These are phyloP conservation scores for Candida piceae DNA, from an alignment of 805 yeast species.

Conservation along the genomic window DNA sequence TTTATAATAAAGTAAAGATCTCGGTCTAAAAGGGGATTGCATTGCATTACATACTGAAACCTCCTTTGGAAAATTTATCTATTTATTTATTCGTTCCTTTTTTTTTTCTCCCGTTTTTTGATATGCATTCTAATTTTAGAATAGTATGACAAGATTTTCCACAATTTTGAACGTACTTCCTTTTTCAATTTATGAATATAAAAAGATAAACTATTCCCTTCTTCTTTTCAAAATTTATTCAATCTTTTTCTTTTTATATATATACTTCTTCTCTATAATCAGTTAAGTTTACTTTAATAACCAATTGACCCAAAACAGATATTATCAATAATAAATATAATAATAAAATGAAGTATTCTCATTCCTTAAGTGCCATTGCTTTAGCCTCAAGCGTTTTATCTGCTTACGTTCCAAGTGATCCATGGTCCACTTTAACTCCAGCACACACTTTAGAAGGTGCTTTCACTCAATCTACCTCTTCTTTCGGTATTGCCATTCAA, in stretches of 20 bases:
- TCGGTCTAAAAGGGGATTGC: too few species aligned
- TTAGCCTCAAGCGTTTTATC: slow-evolving; percentile 42
- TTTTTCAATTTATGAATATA: too few species aligned
- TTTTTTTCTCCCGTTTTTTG: not conserved
- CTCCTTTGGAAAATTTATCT: slow-evolving; percentile 1
- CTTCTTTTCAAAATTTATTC: not conserved
- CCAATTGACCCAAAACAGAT: too few species aligned
- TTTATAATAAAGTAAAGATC: too few species aligned
- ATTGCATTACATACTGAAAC: slow-evolving; percentile 1
- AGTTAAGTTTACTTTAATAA: too few species aligned
- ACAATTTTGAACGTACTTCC: too few species aligned
- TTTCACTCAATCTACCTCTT: slow-evolving; percentile 47
- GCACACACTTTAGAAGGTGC: slow-evolving; percentile 41
- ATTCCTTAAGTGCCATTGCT: slow-evolving; percentile 33
- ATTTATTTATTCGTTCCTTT: not conserved
- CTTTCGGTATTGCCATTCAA: slow-evolving; percentile 68
- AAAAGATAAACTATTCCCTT: not conserved
- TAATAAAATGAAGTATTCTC: slow-evolving; percentile 37
- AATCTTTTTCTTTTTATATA: not conserved
- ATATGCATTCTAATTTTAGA: not conserved
- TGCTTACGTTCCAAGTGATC: slow-evolving; percentile 54
- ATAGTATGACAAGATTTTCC: too few species aligned
- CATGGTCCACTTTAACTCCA: slow-evolving; percentile 68
- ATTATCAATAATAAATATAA: not conserved
- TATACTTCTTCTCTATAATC: too few species aligned